Conservation (phyloP, 768 basidiomycete genomes). For the Leccinum longicurvipes region DNA sequence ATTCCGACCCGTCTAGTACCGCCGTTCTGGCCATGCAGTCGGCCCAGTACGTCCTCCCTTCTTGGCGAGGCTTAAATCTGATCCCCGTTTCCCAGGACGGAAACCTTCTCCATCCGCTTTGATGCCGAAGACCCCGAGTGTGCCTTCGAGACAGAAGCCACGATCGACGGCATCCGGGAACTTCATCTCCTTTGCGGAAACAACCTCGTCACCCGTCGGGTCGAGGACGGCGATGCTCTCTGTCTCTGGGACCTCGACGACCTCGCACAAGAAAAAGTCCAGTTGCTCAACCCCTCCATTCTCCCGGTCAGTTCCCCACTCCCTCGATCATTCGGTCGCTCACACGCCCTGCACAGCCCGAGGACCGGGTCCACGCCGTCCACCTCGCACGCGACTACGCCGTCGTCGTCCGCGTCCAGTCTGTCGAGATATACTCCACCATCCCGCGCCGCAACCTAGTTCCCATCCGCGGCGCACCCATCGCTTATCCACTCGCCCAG, state of each 20-base stretch:
- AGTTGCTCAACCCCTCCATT: constrained; percentile 36
- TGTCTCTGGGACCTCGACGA: constrained; percentile 36
- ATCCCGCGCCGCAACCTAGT: constrained; percentile 21
- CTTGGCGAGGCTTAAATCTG: too few species aligned
- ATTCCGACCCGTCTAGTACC: constrained; percentile 34
- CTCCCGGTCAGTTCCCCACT: constrained; percentile 25
- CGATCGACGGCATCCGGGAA: constrained; percentile 32
- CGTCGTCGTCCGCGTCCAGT: constrained; percentile 41
- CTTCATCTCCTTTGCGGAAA: constrained; percentile 37
- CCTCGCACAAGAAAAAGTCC: constrained; percentile 27
- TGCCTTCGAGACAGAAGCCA: constrained; percentile 34
- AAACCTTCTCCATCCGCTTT: constrained; percentile 41
- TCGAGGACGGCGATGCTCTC: constrained; percentile 27
- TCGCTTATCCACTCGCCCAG: constrained; percentile 43
- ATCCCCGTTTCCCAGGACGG: constrained; percentile 31
- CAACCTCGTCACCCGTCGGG: constrained; percentile 37
- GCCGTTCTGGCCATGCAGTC: constrained; percentile 43
- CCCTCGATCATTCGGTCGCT: not conserved
- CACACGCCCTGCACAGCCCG: constrained; percentile 21
- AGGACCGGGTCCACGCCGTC: constrained; percentile 39
- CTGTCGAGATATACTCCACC: constrained; percentile 43
- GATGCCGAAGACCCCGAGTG: constrained; percentile 33
- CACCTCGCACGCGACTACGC: constrained; percentile 42
- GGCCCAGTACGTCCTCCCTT: constrained; percentile 32
- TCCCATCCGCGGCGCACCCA: constrained; percentile 10